Evolutionary conservation across 176 grass and related monocot genomes (phyloP), one percentile per base, ranked within the genome.

Genomic region (Eragrostis nindensis): DNA sequence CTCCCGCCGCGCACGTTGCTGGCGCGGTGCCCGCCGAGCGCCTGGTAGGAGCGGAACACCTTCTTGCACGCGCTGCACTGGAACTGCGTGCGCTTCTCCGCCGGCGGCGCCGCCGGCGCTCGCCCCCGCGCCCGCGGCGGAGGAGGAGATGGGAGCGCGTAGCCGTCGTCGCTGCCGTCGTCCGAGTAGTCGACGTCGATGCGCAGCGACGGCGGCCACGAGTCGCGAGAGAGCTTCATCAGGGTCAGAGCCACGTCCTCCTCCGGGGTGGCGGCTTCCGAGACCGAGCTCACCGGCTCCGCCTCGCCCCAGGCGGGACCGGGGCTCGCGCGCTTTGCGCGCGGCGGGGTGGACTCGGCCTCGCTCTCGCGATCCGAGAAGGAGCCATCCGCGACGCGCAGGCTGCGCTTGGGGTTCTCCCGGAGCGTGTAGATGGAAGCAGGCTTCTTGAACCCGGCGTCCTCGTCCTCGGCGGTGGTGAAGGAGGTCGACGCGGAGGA

Each of bases 291-390:
- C 91, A 77, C 66, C 66, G 78, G 54, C 19, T 93, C 93, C 21
- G 79, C 41, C 24, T 68, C 85, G 47, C 46, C 83, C 48, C 72
- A 24, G 19, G 24, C 4, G 52, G 60, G 17, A 1, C 27, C 44
- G 43, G 24, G 53, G 68, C 62, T 72, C 52, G 26, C 78, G 56
- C 74, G 77, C 71, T 82, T 76, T 53, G 71, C 25, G 71, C 29
- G 78, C 45, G 68, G 85, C 70, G 82, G 77, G n/a, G 83, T 86
- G 71, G 85, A 88, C 77, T 76, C 88, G 50, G 74, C 75, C 66
- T 89, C 89, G 78, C 92, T 91, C 92, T 94, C 86, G 52, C 65
- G 62, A 79, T 91, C 90, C 76, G 88, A 90, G 83, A 85, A 97
- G 50, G 27, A 60, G 0, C 79, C 67, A 18, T 90, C 84, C 18